These are phyloP conservation scores for Penicillium robsamsonii DNA, from an alignment of 495 filamentous ascomycete species.

Conservation along the genomic window DNA sequence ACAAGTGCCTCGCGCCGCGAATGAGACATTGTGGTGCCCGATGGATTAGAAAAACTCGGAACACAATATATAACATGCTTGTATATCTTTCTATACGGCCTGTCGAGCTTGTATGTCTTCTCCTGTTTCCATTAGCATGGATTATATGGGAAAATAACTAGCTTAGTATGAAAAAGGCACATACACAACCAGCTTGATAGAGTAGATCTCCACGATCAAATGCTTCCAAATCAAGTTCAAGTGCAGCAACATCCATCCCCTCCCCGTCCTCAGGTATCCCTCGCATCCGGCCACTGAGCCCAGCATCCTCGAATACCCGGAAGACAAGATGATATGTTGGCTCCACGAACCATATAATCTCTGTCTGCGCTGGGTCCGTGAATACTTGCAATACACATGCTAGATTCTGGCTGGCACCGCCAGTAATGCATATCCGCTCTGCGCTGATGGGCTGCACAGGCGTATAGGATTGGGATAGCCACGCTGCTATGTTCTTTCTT, in stretches of 20 bases:
- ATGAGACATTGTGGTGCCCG: slow-evolving; percentile 58
- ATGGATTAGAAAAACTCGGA: slow-evolving; percentile 67
- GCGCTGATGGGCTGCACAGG: slow-evolving; percentile 19
- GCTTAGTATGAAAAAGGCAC: not conserved
- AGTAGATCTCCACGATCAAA: slow-evolving; percentile 11
- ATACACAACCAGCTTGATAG: not conserved
- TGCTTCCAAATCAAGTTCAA: slow-evolving; percentile 39
- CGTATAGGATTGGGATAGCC: slow-evolving; percentile 57
- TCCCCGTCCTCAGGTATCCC: slow-evolving; percentile 64
- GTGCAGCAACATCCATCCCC: slow-evolving; percentile 54
- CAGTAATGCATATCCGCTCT: slow-evolving; percentile 67
- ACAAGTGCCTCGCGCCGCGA: slow-evolving; percentile 53
- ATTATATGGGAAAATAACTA: not conserved
- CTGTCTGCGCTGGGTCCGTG: slow-evolving; percentile 63
- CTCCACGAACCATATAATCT: slow-evolving; percentile 61
- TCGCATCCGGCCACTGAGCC: slow-evolving; percentile 49
- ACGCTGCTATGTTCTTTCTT: slow-evolving; percentile 56
- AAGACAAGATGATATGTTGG: slow-evolving; percentile 69
- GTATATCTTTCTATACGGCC: slow-evolving; percentile 57
- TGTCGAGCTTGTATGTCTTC: slow-evolving; percentile 24
- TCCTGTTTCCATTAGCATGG: not conserved
- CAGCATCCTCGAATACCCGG: slow-evolving; percentile 64
- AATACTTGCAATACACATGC: slow-evolving; percentile 59
- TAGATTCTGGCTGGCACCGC: slow-evolving; percentile 63
- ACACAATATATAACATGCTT: slow-evolving; percentile 71